Conservation (phyloP, 1,139 yeast species). For the Yarrowia galli region DNA sequence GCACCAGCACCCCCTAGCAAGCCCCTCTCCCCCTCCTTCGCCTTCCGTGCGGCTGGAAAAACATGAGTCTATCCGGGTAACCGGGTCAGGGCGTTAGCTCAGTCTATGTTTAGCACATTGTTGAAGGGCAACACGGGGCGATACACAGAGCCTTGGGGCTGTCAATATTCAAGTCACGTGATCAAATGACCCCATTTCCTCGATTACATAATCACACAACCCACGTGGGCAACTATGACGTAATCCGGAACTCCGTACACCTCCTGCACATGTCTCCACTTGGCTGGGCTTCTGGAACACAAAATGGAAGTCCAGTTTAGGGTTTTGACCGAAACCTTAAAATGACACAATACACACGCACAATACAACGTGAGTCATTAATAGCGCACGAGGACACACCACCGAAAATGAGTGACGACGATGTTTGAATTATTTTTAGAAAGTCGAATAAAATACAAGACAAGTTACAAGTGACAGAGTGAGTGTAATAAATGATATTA, state of each 20-base stretch:
- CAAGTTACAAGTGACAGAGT: background rate
- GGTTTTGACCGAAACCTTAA: background rate
- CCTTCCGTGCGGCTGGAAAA: slow-evolving; percentile 4
- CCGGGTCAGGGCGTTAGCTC: background rate
- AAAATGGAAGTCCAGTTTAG: background rate
- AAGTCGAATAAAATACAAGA: background rate
- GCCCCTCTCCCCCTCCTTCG: slow-evolving; percentile 1
- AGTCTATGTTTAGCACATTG: background rate
- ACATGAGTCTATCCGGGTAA: slow-evolving; percentile 6
- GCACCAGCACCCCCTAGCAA: background rate
- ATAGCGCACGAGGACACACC: slow-evolving; percentile 14
- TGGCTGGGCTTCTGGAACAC: slow-evolving; percentile 17
- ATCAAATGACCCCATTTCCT: no score
- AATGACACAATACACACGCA: no score
- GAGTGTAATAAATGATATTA: slow-evolving; percentile 10
- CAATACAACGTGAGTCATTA: slow-evolving; percentile 33
- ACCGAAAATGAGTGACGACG: no score
- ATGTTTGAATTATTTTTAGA: background rate
- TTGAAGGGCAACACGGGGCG: no score
- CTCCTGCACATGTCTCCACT: background rate
- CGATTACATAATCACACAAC: no score
- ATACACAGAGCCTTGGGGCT: no score
- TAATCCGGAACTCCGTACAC: background rate
- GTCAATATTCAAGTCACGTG: no score
- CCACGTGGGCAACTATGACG: background rate